Conservation (phyloP, 768 basidiomycete genomes). For the Mycena filopes region DNA sequence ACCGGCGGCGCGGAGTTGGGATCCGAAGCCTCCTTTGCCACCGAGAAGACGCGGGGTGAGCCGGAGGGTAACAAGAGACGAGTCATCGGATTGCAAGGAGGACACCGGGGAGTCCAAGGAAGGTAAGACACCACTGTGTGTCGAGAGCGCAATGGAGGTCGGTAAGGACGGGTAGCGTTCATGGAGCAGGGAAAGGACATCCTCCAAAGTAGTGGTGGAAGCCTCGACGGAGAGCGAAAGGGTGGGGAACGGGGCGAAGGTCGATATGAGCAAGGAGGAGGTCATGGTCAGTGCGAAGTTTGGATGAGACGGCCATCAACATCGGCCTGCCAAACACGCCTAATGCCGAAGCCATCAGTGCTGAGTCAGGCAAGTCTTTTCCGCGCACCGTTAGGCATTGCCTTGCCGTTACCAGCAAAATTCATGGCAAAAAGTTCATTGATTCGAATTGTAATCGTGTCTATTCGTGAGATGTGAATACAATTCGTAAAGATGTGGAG, state of each 20-base stretch:
- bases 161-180: constrained; percentile 62
- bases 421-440: constrained; percentile 1
- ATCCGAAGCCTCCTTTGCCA: constrained; percentile 98
- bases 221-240: constrained; percentile 60
- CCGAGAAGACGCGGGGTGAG: constrained; percentile 82
- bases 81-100: constrained; percentile 37
- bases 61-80: constrained; percentile 69
- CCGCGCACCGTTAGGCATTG: too few relatives aligned
- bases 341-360: too few relatives aligned
- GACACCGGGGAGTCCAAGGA: constrained; percentile 44
- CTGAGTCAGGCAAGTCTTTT: too few relatives aligned
- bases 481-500: constrained; percentile 26
- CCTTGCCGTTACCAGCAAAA: not conserved
- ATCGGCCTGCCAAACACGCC: too few relatives aligned
- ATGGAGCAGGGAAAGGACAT: constrained; percentile 55
- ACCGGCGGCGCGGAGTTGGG: constrained; percentile 95
- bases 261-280: constrained; percentile 60
- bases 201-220: constrained; percentile 49
- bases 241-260: constrained; percentile 71
- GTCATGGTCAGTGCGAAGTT: constrained; percentile 16
- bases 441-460: constrained; percentile 29
- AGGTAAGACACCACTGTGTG: constrained; percentile 52
- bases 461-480: constrained; percentile 35
- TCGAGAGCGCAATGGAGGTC: constrained; percentile 52
- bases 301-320: too few relatives aligned